These are phyloP conservation scores for Graphiopsis chlorocephala DNA, from an alignment of 2,329 filamentous ascomycete genomes.

Conservation along the genomic window DNA sequence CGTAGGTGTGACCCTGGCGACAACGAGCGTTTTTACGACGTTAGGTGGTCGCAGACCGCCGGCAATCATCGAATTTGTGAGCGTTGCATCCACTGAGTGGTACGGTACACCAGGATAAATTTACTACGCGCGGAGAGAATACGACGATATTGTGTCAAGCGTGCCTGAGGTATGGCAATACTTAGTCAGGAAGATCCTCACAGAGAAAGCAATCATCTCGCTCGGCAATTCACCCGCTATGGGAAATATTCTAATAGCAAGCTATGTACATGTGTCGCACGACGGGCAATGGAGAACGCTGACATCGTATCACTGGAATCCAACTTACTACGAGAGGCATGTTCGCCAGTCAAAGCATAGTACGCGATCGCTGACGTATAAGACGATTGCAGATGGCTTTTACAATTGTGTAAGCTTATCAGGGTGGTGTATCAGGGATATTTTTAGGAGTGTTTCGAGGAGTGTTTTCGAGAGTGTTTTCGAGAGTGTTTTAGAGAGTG, in stretches of 20 bases:
- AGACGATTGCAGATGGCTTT: neutral
- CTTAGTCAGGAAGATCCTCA: slow-evolving; percentile 5
- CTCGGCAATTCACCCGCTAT: slow-evolving; percentile 8
- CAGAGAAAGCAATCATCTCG: slow-evolving; percentile 6
- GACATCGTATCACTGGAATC: neutral
- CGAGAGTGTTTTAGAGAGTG: neutral
- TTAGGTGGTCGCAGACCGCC: neutral
- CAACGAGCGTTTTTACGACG: too few relatives aligned
- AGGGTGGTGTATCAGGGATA: too few relatives aligned
- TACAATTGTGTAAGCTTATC: neutral
- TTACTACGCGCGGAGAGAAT: slow-evolving; percentile 7
- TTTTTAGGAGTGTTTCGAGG: neutral
- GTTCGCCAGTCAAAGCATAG: neutral
- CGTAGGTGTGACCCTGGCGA: slow-evolving; percentile 1
- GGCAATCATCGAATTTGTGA: slow-evolving; percentile 4
- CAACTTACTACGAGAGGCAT: neutral
- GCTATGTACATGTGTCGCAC: slow-evolving; percentile 2
- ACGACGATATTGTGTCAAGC: slow-evolving; percentile 8
- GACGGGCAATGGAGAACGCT: slow-evolving; percentile 5
- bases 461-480: neutral
- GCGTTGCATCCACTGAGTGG: slow-evolving; percentile 11
- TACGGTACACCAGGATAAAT: neutral
- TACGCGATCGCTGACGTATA: neutral
- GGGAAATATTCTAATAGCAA: slow-evolving; percentile 5
- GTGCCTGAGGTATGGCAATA: slow-evolving; percentile 12